These are phyloP conservation scores for Candida labiduridarum DNA, from an alignment of 1,139 yeast genomes.

Conservation along the genomic window DNA sequence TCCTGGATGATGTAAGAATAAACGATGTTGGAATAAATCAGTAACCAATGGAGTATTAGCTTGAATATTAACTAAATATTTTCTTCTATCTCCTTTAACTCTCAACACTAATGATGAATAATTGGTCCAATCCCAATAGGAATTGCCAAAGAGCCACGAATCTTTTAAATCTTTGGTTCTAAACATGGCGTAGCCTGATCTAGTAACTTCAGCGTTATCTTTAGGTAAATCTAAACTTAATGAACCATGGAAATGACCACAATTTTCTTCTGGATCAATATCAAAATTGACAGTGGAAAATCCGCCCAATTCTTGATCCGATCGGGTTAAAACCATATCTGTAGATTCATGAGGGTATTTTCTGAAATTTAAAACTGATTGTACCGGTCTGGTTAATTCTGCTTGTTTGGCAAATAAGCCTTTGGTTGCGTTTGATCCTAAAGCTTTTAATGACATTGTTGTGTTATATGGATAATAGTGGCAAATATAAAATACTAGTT, in stretches of 20 bases:
- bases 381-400: constrained; percentile 33
- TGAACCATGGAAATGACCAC: constrained; percentile 70
- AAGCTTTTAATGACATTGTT: constrained; percentile 46
- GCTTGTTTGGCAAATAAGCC: constrained; percentile 38
- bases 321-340: constrained; percentile 56
- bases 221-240: constrained; percentile 75
- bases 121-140: constrained; percentile 66
- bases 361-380: constrained; percentile 59
- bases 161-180: constrained; percentile 67
- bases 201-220: constrained; percentile 64
- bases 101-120: constrained; percentile 63
- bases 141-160: constrained; percentile 48
- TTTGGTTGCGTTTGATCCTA: constrained; percentile 42
- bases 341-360: constrained; percentile 43
- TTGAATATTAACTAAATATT: constrained; percentile 79
- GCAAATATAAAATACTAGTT: neutral
- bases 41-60: constrained; percentile 78
- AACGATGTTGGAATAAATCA: constrained; percentile 80
- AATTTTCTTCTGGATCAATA: constrained; percentile 33
- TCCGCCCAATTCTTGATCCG: constrained; percentile 80
- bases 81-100: constrained; percentile 74
- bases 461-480: neutral
- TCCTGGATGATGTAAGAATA: constrained; percentile 73
- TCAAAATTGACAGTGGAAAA: constrained; percentile 66
- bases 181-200: constrained; percentile 88